Percentiles rank a stretch among this genome's conserved stretches.
phyloP scores from a whole-genome alignment of 129 eudicot species.

The Chrysanthemum seticuspe region DNA sequence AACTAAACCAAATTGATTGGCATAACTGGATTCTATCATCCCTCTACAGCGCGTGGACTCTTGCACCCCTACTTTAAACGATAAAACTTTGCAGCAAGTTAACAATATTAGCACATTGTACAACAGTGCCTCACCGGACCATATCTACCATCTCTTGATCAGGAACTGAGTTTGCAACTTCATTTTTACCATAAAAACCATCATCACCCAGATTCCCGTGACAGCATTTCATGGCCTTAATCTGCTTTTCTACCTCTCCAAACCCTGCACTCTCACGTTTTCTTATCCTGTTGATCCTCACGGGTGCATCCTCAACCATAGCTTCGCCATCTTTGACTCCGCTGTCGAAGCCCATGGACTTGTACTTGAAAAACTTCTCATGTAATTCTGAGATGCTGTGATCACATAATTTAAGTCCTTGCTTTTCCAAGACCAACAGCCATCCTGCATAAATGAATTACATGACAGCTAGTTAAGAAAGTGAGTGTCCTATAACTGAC shows the following conservation, averaged over 20 bases:
- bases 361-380: conserved; percentile 36
- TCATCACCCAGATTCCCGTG: conserved; percentile 34
- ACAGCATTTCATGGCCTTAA: conserved; percentile 40
- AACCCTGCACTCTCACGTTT: conserved; percentile 47
- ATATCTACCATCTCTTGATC: conserved; percentile 44
- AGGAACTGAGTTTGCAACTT: conserved; percentile 25
- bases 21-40: neutral
- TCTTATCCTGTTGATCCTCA: conserved; percentile 40
- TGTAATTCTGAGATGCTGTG: conserved; percentile 28
- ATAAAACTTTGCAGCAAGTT: conserved; percentile 9
- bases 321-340: conserved; percentile 30
- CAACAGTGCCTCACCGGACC: conserved; percentile 30
- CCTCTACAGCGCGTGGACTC: neutral
- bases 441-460: conserved; percentile 43
- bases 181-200: conserved; percentile 23
- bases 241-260: conserved; percentile 35
- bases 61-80: conserved; percentile 12
- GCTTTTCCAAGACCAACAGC: conserved; percentile 51
- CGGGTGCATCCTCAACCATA: conserved; percentile 33
- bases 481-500: neutral
- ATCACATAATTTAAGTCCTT: conserved; percentile 51
- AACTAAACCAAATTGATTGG: neutral
- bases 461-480: neutral
- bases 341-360: conserved; percentile 6
- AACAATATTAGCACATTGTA: conserved; percentile 22